phyloP scores from a whole-genome alignment of 2,329 filamentous ascomycete genomes.

The Exophiala sp. region DNA sequence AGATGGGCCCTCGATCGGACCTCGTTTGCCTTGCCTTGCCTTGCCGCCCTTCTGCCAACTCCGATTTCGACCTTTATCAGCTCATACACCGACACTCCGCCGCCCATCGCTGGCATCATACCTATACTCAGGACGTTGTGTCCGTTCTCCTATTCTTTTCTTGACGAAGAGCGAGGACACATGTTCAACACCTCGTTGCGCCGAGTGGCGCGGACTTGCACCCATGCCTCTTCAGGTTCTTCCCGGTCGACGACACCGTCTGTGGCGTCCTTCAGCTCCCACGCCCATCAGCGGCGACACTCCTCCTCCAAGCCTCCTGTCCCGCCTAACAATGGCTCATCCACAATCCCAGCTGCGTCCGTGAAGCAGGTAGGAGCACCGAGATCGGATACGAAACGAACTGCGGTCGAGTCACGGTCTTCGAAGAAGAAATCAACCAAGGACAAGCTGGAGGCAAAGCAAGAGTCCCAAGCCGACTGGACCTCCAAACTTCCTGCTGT shows the following conservation, averaged over 20 bases:
- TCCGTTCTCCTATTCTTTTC: conserved; percentile 1
- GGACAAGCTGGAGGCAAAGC: conserved; percentile 30
- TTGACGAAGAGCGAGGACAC: conserved; percentile 2
- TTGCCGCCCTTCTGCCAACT: conserved; percentile 6
- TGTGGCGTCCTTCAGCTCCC: conserved; percentile 35
- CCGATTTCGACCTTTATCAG: conserved; percentile 19
- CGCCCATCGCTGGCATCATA: conserved; percentile 1
- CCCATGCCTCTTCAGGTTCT: conserved; percentile 34
- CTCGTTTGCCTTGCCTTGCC: neutral
- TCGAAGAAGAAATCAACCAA: conserved; percentile 25
- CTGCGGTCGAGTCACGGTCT: conserved; percentile 26
- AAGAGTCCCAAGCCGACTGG: conserved; percentile 33
- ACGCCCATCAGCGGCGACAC: conserved; percentile 43
- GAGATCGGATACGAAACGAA: conserved; percentile 25
- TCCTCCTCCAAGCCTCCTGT: conserved; percentile 46
- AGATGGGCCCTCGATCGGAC: neutral
- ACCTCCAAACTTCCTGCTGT: conserved; percentile 43
- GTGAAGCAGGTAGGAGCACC: conserved; percentile 28
- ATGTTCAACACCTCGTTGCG: conserved; percentile 45
- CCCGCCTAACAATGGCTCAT: conserved; percentile 42
- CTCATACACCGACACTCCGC: conserved; percentile 4
- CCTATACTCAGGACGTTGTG: conserved; percentile 2
- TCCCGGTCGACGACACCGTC: conserved; percentile 32
- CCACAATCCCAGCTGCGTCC: conserved; percentile 25
- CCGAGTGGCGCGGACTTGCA: conserved; percentile 39